Conservation (phyloP, 805 yeast species). For the Starmerella gropengiesseri region DNA sequence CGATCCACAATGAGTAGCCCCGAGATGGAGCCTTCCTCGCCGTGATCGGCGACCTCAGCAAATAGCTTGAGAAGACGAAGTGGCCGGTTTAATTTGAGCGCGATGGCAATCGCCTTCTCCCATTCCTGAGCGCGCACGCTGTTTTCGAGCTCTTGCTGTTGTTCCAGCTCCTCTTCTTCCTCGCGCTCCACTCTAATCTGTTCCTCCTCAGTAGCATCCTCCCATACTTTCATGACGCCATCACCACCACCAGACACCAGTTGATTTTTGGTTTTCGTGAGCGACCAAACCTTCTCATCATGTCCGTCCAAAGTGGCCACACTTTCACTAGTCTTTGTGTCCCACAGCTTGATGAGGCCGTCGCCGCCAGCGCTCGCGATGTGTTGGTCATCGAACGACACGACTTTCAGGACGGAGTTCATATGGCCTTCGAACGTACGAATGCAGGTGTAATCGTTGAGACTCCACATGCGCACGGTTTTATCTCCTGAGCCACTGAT, state of each 20-base stretch:
- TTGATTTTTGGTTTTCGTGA: slow-evolving; percentile 54
- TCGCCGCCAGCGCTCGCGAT: slow-evolving; percentile 77
- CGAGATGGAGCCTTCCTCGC: slow-evolving; percentile 40
- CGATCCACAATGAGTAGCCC: slow-evolving; percentile 55
- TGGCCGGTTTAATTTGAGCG: slow-evolving; percentile 81
- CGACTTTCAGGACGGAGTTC: slow-evolving; percentile 77
- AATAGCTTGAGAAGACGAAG: slow-evolving; percentile 74
- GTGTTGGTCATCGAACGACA: slow-evolving; percentile 48
- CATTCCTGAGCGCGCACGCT: slow-evolving; percentile 63
- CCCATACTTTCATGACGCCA: slow-evolving; percentile 82
- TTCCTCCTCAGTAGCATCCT: slow-evolving; percentile 71
- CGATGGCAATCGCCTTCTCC: slow-evolving; percentile 78
- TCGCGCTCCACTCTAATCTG: slow-evolving; percentile 40
- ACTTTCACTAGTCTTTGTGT: slow-evolving; percentile 62
- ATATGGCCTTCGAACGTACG: slow-evolving; percentile 91
- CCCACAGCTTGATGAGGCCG: slow-evolving; percentile 90
- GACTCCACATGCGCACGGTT: slow-evolving; percentile 79
- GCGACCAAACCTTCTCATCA: slow-evolving; percentile 88
- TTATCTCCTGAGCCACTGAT: slow-evolving; percentile 90
- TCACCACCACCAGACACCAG: slow-evolving; percentile 90
- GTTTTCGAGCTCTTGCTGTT: slow-evolving; percentile 78
- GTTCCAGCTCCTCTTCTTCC: slow-evolving; percentile 58
- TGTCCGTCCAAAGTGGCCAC: slow-evolving; percentile 80
- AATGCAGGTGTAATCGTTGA: slow-evolving; percentile 61
- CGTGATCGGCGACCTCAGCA: slow-evolving; percentile 40